Percentiles rank a stretch among this genome's conserved stretches.
These are phyloP conservation scores for Castanea mollissima DNA, from an alignment of 306 rosid species.

Conservation along the genomic window DNA sequence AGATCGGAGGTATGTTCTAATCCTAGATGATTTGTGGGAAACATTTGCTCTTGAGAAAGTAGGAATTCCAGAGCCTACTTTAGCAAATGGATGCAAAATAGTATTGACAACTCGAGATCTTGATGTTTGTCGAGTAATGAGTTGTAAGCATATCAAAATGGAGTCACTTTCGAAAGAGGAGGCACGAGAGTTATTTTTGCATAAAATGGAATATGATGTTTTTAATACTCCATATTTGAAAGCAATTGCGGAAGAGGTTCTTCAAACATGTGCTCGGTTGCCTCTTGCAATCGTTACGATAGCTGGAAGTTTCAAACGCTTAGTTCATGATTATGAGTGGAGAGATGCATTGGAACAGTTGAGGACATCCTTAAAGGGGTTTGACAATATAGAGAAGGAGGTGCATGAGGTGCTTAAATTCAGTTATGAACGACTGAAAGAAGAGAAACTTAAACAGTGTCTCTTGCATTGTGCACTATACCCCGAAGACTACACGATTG, in stretches of 20 bases:
- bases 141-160: background rate
- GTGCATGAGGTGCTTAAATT: constrained; percentile 15
- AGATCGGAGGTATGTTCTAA: too few relatives aligned
- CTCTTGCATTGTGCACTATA: constrained; percentile 26
- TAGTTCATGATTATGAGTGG: background rate
- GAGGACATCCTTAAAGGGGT: background rate
- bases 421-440: constrained; percentile 18
- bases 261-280: background rate
- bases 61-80: too few relatives aligned
- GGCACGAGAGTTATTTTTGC: constrained; percentile 15
- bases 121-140: too few relatives aligned
- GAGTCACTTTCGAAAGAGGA: background rate
- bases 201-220: background rate
- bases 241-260: background rate
- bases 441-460: background rate
- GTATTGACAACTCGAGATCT: too few relatives aligned
- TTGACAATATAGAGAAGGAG: constrained; percentile 23
- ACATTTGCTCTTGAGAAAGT: too few relatives aligned
- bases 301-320: constrained; percentile 9
- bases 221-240: background rate
- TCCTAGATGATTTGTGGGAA: too few relatives aligned
- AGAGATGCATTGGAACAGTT: constrained; percentile 6
- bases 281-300: constrained; percentile 16
- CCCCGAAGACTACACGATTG: constrained; percentile 23
- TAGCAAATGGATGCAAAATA: too few relatives aligned